Evolutionary conservation across 2,329 filamentous ascomycete species (phyloP).

Genomic region (Colletotrichum liaoningense): DNA sequence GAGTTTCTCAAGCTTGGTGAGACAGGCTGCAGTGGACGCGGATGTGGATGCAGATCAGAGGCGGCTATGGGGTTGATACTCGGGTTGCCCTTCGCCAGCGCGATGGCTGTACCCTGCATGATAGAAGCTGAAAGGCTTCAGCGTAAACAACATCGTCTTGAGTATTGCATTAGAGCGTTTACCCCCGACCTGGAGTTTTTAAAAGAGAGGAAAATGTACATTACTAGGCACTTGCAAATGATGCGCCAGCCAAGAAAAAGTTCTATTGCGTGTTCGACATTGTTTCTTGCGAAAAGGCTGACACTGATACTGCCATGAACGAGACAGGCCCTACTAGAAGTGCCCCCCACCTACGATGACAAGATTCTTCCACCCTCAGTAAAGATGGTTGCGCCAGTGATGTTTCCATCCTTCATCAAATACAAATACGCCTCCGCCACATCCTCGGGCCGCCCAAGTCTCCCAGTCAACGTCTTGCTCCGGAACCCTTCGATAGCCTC

Average conservation of each 20-base stretch:
- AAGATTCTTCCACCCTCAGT: conserved; percentile 39
- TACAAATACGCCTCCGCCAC: conserved; percentile 57
- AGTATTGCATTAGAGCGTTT: background rate
- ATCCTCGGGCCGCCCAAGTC: conserved; percentile 45
- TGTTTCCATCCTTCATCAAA: conserved; percentile 54
- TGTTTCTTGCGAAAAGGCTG: too few species aligned
- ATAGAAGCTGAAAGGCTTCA: background rate
- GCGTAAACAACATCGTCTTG: background rate
- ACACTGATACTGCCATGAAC: too few species aligned
- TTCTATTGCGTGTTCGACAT: background rate
- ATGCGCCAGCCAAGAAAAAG: background rate
- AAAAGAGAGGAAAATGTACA: background rate
- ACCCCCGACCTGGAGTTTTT: background rate
- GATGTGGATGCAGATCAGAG: background rate
- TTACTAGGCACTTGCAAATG: background rate
- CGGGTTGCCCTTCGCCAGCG: background rate
- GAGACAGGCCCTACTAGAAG: too few species aligned
- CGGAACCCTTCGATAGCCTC: conserved; percentile 7
- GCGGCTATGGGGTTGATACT: background rate
- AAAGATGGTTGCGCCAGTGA: conserved; percentile 46
- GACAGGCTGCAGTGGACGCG: background rate
- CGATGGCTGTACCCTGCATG: background rate
- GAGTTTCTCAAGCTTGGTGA: background rate
- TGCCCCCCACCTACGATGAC: background rate
- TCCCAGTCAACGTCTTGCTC: background rate